Evolutionary conservation across 163 green algal genomes (phyloP).

Genomic region (Chlorella variabilis): DNA sequence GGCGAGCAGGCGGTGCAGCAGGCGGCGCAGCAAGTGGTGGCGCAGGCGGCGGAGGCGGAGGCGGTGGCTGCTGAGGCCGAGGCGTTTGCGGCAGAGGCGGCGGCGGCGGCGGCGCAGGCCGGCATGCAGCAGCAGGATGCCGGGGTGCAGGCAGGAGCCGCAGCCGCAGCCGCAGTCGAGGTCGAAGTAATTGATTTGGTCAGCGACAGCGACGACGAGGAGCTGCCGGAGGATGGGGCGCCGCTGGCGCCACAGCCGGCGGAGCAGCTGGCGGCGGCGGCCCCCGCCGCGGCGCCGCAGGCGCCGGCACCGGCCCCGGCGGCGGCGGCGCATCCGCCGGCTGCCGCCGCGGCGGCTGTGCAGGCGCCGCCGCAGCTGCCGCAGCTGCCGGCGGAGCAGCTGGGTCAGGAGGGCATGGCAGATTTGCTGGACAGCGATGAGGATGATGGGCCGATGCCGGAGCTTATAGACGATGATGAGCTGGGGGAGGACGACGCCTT

Average conservation of each 20-base stretch:
- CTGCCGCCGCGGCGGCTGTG: no score
- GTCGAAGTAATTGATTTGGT: background rate
- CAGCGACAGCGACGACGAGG: constrained; percentile 1
- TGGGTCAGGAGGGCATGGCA: background rate
- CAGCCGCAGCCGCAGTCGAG: background rate
- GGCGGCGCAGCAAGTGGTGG: background rate
- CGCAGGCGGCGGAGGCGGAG: background rate
- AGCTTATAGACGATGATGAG: background rate
- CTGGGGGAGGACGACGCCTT: background rate
- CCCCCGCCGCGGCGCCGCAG: no score
- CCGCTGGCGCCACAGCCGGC: no score
- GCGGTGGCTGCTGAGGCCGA: background rate
- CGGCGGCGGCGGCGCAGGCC: background rate
- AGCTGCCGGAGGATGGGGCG: no score
- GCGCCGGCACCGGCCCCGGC: no score
- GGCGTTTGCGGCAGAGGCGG: background rate
- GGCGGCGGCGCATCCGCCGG: no score
- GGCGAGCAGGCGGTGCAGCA: background rate
- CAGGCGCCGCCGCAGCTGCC: no score
- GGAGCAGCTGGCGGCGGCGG: background rate
- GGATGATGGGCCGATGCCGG: background rate
- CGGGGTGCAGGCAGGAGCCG: background rate
- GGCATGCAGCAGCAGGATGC: background rate
- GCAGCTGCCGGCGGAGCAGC: background rate
- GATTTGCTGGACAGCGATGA: background rate